Conservation (phyloP, 805 yeast species). For the Metschnikowia matae region DNA sequence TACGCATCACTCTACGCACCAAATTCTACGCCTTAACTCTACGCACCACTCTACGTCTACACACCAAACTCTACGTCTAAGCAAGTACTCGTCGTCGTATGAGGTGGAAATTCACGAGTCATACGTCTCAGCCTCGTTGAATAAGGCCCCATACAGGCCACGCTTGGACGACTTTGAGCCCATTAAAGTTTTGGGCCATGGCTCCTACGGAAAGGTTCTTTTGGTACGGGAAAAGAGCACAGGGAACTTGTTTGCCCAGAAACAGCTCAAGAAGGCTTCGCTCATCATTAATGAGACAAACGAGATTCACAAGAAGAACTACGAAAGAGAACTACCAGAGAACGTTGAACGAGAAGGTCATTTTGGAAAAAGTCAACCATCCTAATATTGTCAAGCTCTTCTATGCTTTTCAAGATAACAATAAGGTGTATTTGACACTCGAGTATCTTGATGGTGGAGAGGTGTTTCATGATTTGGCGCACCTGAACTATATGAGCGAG, state of each 20-base stretch:
- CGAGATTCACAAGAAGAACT: conserved; percentile 26
- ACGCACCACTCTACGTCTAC: no score
- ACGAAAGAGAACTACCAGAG: no score
- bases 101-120: conserved; percentile 32
- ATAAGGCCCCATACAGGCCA: conserved; percentile 12
- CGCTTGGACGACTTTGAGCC: conserved; percentile 61
- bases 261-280: conserved; percentile 78
- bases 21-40: no score
- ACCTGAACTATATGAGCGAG: conserved; percentile 19
- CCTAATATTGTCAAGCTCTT: conserved; percentile 78
- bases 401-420: conserved; percentile 78
- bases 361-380: conserved; percentile 62
- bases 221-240: conserved; percentile 63
- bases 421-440: conserved; percentile 67
- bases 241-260: conserved; percentile 75
- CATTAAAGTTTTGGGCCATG: conserved; percentile 74
- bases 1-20: no score
- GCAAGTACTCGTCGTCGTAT: conserved; percentile 25
- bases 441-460: conserved; percentile 92
- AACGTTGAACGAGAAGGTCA: conserved; percentile 75
- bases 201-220: conserved; percentile 85
- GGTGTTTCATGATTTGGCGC: conserved; percentile 61
- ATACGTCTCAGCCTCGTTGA: conserved; percentile 26
- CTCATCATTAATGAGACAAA: conserved; percentile 49
- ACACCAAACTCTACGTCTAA: no score